Conservation (phyloP, 495 filamentous ascomycete genomes). For the Penicillium riverlandense region DNA sequence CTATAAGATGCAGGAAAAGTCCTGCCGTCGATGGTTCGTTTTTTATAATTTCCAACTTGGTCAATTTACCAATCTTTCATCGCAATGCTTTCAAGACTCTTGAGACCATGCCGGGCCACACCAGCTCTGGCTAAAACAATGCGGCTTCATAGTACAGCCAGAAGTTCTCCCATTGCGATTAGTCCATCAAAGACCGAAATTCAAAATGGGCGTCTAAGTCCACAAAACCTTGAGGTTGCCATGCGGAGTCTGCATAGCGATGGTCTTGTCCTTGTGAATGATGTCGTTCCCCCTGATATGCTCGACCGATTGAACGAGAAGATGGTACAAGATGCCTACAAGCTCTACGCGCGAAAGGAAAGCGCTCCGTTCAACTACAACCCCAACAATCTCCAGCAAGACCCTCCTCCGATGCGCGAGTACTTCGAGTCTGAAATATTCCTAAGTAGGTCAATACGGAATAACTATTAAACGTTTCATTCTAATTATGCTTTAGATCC, state of each 20-base stretch:
- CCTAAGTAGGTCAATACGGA: constrained; percentile 19
- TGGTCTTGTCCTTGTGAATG: constrained; percentile 45
- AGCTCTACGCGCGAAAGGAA: constrained; percentile 32
- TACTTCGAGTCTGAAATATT: constrained; percentile 39
- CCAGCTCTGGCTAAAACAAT: too few relatives aligned
- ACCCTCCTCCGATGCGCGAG: constrained; percentile 33
- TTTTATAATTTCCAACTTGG: too few relatives aligned
- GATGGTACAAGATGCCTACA: constrained; percentile 44
- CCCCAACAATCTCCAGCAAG: constrained; percentile 47
- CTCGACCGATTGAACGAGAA: constrained; percentile 43
- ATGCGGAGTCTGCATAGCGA: constrained; percentile 41
- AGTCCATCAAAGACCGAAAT: constrained; percentile 11
- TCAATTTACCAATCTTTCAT: too few relatives aligned
- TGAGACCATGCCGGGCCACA: too few relatives aligned
- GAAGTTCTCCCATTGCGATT: constrained; percentile 10
- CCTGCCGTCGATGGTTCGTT: too few relatives aligned
- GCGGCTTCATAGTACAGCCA: background rate
- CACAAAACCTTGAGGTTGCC: constrained; percentile 41
- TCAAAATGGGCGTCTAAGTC: constrained; percentile 9
- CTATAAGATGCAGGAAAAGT: too few relatives aligned
- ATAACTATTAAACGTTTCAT: background rate
- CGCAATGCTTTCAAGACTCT: too few relatives aligned
- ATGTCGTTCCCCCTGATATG: constrained; percentile 33
- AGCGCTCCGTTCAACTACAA: constrained; percentile 47
- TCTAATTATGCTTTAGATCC: constrained; percentile 23